These are phyloP conservation scores for Ephemerocybe angulata DNA, from an alignment of 768 basidiomycete genomes.

Conservation along the genomic window DNA sequence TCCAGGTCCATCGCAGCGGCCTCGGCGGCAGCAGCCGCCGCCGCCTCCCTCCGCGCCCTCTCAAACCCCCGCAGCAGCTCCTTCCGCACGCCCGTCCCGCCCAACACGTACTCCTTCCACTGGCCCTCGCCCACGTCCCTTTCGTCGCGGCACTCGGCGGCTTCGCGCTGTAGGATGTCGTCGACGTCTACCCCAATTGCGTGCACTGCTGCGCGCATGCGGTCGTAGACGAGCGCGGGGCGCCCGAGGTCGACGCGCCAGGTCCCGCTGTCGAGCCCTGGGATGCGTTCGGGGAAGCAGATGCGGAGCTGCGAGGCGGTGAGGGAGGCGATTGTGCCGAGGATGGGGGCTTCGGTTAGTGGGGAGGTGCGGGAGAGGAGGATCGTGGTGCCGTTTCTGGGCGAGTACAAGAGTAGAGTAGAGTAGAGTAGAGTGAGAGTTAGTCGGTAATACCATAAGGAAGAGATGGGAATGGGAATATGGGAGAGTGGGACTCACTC, in stretches of 20 bases:
- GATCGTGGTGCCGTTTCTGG: slow-evolving; percentile 67
- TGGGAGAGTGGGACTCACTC: slow-evolving; percentile 50
- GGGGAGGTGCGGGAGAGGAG: slow-evolving; percentile 64
- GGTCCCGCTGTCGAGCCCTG: slow-evolving; percentile 29
- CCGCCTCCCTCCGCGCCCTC: slow-evolving; percentile 18
- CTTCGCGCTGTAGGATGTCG: slow-evolving; percentile 24
- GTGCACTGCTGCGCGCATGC: slow-evolving; percentile 70
- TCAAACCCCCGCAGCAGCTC: slow-evolving; percentile 60
- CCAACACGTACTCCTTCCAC: slow-evolving; percentile 51
- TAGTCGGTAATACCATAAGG: not conserved
- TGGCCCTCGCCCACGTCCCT: slow-evolving; percentile 11
- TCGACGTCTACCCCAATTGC: slow-evolving; percentile 52
- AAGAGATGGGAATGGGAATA: slow-evolving; percentile 1
- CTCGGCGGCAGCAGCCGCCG: no score
- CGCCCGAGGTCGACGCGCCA: slow-evolving; percentile 74
- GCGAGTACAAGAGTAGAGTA: not conserved
- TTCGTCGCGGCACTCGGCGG: not conserved
- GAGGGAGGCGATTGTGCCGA: slow-evolving; percentile 52
- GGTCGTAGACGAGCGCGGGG: slow-evolving; percentile 59
- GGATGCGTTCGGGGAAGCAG: slow-evolving; percentile 47
- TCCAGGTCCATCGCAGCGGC: no score
- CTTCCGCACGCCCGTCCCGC: slow-evolving; percentile 73
- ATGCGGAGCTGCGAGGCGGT: slow-evolving; percentile 53
- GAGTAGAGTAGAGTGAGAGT: not conserved
- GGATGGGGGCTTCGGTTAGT: slow-evolving; percentile 45